phyloP scores from a whole-genome alignment of 768 basidiomycete genomes.

The Rhodosporidiobolus odoratus region DNA sequence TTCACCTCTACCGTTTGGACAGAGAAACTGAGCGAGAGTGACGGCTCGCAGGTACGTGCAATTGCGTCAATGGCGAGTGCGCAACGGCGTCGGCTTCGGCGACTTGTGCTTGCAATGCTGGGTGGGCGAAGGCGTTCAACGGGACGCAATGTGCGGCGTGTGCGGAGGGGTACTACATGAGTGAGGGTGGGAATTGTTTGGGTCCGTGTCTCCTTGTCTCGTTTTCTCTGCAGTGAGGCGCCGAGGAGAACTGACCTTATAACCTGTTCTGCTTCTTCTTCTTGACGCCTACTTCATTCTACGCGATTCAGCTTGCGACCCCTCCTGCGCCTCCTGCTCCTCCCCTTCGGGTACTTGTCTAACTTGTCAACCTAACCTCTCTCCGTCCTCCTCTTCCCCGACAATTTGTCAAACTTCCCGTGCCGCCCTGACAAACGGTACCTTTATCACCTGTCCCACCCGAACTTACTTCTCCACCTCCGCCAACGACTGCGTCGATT shows the following conservation, averaged over 20 bases:
- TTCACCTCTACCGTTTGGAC: constrained; percentile 45
- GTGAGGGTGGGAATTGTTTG: constrained; percentile 65
- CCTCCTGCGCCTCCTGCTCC: constrained; percentile 67
- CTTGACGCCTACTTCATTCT: neutral
- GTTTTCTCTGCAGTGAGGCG: neutral
- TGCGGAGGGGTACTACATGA: constrained; percentile 67
- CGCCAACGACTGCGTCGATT: constrained; percentile 53
- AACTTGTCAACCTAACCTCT: constrained; percentile 65
- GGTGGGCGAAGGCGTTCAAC: constrained; percentile 60
- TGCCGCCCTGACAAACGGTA: constrained; percentile 49
- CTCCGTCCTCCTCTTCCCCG: constrained; percentile 60
- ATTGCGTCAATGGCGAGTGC: constrained; percentile 77
- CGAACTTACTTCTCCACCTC: constrained; percentile 55
- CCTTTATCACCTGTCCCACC: constrained; percentile 60
- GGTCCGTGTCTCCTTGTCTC: constrained; percentile 49
- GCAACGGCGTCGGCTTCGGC: constrained; percentile 52
- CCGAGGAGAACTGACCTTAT: constrained; percentile 3
- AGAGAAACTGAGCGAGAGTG: neutral
- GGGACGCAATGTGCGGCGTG: constrained; percentile 75
- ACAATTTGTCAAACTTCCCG: constrained; percentile 55
- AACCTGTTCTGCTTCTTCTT: neutral
- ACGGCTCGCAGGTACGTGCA: constrained; percentile 55
- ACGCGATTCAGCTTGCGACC: constrained; percentile 69
- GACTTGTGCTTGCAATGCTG: constrained; percentile 68
- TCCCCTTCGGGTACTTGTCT: constrained; percentile 60